Conservation (phyloP, 441 rosid species). For the Eutrema salsugineum region DNA sequence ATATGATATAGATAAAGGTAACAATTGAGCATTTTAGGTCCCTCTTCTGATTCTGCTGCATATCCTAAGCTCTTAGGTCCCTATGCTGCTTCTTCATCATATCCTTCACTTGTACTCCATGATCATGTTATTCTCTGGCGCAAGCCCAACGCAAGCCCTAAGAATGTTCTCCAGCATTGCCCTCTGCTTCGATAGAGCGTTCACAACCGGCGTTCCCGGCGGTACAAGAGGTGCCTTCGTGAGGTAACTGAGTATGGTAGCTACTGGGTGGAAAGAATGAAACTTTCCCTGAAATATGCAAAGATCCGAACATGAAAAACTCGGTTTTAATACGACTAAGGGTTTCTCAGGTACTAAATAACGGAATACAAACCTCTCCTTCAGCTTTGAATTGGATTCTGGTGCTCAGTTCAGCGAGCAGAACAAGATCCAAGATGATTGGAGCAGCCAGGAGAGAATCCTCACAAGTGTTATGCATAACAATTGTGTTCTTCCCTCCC, state of each 20-base stretch:
- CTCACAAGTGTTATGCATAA: conserved; percentile 91
- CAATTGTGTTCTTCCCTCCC: conserved; percentile 93
- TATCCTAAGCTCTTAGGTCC: background rate
- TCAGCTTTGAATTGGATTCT: conserved; percentile 88
- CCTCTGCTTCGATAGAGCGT: conserved; percentile 90
- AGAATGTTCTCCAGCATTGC: conserved; percentile 97
- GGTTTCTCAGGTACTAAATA: background rate
- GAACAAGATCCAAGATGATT: conserved; percentile 90
- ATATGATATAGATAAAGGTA: background rate
- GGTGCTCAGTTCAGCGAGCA: conserved; percentile 89
- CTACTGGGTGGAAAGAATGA: conserved; percentile 96
- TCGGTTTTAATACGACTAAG: background rate
- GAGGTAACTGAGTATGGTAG: conserved; percentile 95
- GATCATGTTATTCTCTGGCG: conserved; percentile 97
- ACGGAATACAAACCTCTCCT: conserved; percentile 60
- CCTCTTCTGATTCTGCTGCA: background rate
- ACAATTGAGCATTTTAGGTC: conserved; percentile 12
- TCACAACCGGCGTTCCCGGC: conserved; percentile 93
- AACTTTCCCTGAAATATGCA: conserved; percentile 60
- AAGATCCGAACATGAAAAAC: background rate
- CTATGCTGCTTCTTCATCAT: background rate
- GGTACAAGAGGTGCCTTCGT: conserved; percentile 98
- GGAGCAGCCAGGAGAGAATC: conserved; percentile 98
- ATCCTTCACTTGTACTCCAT: conserved; percentile 73
- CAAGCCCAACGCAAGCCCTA: conserved; percentile 90